A percentile compares a stretch with the other conserved stretches of the same genome.
phyloP scores from a whole-genome alignment of 2,329 filamentous ascomycete genomes.

The Westerdykella aurantiaca region DNA sequence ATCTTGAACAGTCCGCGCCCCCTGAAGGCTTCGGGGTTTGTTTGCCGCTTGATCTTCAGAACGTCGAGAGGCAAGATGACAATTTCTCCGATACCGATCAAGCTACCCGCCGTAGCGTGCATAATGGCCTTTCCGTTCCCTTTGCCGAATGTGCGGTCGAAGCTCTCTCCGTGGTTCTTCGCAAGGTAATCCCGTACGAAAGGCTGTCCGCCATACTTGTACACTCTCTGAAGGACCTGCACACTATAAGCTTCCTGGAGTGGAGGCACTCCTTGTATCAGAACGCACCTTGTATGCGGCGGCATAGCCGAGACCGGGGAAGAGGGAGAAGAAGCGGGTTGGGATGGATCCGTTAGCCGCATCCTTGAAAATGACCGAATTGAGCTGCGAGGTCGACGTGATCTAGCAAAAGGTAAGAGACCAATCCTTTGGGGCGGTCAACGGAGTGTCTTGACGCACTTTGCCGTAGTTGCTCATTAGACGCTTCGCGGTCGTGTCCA shows the following conservation, averaged over 20 bases:
- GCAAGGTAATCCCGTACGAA: conserved; percentile 86
- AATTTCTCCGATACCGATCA: conserved; percentile 97
- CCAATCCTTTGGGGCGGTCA: too few species aligned
- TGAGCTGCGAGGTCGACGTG: conserved; percentile 59
- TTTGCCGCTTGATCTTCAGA: conserved; percentile 99
- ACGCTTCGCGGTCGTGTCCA: conserved; percentile 97
- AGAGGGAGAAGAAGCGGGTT: conserved; percentile 87
- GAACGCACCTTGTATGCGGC: conserved; percentile 80
- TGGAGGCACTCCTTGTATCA: too few species aligned
- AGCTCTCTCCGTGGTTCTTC: conserved; percentile 71
- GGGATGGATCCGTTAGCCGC: conserved; percentile 65
- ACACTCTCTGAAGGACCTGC: conserved; percentile 83
- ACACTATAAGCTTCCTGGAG: too few species aligned
- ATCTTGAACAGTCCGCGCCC: conserved; percentile 88
- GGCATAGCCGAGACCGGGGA: conserved; percentile 94
- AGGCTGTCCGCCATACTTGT: conserved; percentile 98
- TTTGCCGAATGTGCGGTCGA: conserved; percentile 87
- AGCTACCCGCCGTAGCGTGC: conserved; percentile 89
- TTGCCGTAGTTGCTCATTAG: conserved; percentile 96
- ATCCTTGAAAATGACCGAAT: conserved; percentile 90
- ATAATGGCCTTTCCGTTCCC: conserved; percentile 97
- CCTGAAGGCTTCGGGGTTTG: conserved; percentile 96
- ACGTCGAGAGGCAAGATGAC: conserved; percentile 92
- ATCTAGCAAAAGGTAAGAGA: conserved; percentile 41
- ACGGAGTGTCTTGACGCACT: conserved; percentile 37